These are phyloP conservation scores for Plasmodium billcollinsi DNA, from an alignment of 169 alveolate genomes.

Conservation along the genomic window DNA sequence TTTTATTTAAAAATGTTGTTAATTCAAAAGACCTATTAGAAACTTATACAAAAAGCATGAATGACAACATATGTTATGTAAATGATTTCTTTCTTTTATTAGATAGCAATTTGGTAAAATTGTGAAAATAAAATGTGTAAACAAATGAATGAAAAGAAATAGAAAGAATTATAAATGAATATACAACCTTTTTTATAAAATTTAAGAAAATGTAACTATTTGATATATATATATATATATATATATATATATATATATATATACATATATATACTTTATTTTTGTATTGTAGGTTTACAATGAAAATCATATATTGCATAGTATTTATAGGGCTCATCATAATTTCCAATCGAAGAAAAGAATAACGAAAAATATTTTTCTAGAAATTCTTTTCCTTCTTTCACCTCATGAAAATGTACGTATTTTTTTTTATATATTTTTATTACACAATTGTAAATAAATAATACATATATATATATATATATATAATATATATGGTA, in stretches of 20 bases:
- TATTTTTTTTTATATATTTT: background rate
- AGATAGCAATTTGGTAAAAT: conserved; percentile 36
- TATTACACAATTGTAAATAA: background rate
- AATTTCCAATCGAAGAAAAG: conserved; percentile 33
- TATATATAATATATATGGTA: background rate
- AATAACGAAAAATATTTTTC: conserved; percentile 41
- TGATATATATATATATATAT: background rate
- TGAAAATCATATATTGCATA: conserved; percentile 58
- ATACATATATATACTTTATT: background rate
- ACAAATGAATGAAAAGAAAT: background rate
- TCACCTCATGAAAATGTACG: conserved; percentile 62
- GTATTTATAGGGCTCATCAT: conserved; percentile 53
- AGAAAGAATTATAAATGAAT: background rate
- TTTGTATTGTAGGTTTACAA: conserved; percentile 23
- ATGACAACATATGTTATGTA: background rate
- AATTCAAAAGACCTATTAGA: conserved; percentile 26
- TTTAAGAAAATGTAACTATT: background rate
- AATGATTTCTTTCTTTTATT: conserved; percentile 41
- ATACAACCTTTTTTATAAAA: background rate
- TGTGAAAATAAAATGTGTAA: background rate
- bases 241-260: background rate
- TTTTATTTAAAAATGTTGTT: conserved; percentile 66
- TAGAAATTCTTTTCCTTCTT: conserved; percentile 48
- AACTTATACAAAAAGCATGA: conserved; percentile 14
- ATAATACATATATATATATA: background rate